Conservation (phyloP, 768 basidiomycete genomes). For the Leccinellum rugosiceps region DNA sequence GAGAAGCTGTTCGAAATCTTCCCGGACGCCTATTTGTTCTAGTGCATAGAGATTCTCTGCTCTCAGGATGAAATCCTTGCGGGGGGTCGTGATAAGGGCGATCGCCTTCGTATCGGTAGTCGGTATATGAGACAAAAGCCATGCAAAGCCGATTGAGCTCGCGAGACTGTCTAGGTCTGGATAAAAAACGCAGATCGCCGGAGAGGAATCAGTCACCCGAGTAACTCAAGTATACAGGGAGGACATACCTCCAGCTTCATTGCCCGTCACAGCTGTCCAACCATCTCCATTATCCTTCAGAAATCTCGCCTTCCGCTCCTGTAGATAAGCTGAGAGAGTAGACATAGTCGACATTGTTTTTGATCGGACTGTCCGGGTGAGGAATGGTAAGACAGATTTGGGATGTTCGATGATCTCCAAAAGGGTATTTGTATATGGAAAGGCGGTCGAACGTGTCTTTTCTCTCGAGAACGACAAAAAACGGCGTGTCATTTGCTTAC, state of each 20-base stretch:
- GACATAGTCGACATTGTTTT: constrained; percentile 21
- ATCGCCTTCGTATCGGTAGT: constrained; percentile 48
- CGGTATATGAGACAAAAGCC: constrained; percentile 49
- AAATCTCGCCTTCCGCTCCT: constrained; percentile 55
- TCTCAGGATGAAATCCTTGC: constrained; percentile 70
- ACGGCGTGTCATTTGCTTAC: background rate
- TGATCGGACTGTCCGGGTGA: background rate
- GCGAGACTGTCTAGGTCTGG: constrained; percentile 90
- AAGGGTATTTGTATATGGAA: background rate
- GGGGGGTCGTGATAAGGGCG: constrained; percentile 68
- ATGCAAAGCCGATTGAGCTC: constrained; percentile 81
- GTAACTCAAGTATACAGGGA: background rate
- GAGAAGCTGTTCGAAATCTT: constrained; percentile 55
- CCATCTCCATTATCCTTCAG: constrained; percentile 52
- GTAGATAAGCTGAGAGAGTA: constrained; percentile 39
- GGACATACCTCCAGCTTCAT: constrained; percentile 86
- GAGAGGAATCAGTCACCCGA: background rate
- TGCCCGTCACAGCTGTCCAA: constrained; percentile 92
- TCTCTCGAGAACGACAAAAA: background rate
- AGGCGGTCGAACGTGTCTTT: background rate
- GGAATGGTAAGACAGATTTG: background rate
- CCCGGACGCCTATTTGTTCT: constrained; percentile 49
- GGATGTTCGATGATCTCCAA: background rate
- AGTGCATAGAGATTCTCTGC: constrained; percentile 86
- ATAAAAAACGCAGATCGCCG: background rate